Percentiles rank a stretch among this genome's conserved stretches.
Conservation (phyloP, 2,329 filamentous ascomycete genomes). For the Aspergillus felis region DNA sequence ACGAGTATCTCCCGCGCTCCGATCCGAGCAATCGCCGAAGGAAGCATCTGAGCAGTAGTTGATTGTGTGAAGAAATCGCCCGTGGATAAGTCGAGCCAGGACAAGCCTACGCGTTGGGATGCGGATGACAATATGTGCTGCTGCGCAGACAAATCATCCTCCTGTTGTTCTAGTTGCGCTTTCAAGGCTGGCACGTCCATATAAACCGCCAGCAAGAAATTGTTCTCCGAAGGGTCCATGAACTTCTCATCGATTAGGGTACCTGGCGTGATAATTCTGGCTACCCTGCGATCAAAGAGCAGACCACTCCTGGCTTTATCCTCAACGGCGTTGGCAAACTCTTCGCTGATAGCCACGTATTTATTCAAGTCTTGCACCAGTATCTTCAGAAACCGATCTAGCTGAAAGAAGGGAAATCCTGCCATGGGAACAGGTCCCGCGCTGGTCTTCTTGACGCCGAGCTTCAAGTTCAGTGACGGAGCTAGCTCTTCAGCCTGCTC, state of each 20-base stretch:
- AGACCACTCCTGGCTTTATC: conserved; percentile 72
- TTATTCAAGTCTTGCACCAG: conserved; percentile 87
- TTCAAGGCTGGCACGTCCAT: conserved; percentile 37
- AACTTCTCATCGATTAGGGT: conserved; percentile 97
- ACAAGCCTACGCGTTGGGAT: conserved; percentile 63
- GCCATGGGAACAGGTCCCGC: conserved; percentile 83
- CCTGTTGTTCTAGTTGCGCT: conserved; percentile 17
- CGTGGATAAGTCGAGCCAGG: conserved; percentile 93
- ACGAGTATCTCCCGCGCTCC: conserved; percentile 81
- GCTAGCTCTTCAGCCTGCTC: conserved; percentile 89
- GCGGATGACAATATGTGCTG: conserved; percentile 29
- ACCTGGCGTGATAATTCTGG: conserved; percentile 86
- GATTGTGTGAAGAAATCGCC: conserved; percentile 87
- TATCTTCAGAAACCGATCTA: conserved; percentile 88
- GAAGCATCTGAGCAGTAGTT: conserved; percentile 65
- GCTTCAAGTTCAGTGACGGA: conserved; percentile 81
- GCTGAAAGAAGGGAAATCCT: conserved; percentile 88
- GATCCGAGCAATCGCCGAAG: conserved; percentile 79
- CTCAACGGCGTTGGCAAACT: conserved; percentile 71
- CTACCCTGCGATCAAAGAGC: conserved; percentile 78
- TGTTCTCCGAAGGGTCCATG: conserved; percentile 89
- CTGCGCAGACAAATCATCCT: conserved; percentile 16
- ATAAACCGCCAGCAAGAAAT: conserved; percentile 82
- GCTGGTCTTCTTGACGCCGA: conserved; percentile 74
- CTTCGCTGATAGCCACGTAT: conserved; percentile 91